Base-by-base conservation (phyloP, 1,139 yeast genomes). In the Sugiyamaella neomexicana region DNA sequence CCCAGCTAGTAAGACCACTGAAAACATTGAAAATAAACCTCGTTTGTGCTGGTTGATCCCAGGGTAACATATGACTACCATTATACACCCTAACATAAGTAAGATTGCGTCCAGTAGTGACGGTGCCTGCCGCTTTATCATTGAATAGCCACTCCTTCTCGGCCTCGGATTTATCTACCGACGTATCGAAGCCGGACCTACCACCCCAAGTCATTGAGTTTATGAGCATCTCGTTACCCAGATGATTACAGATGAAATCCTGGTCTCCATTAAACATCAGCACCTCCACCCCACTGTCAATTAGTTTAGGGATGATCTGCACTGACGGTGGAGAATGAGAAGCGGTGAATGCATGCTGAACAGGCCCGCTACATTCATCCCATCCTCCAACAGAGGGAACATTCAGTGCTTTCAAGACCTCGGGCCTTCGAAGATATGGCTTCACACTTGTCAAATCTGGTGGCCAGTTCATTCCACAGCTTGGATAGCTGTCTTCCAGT, bases 381-480 rank as follows among this genome's bases (percentile, higher is more conserved):
- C 99, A 93, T 4, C 68, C 63, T 47, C 72, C 72, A 8, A 69
- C 61, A 4, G 65, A 55, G 34, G 61, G 62, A 1, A 69, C 64
- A 55, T 75, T 70, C 63, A 93, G 73, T 3, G 85, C 80, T 29
- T 72, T 65, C 66, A 81, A 79, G 15, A 88, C 93, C 1, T 78
- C 79, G 0, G 75, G 73, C 1, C 72, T 67, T 23, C 80, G 74
- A 57, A 93, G 77, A 65, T 87, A 93, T 8, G 82, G 80, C 0
- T 78, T 73, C 12, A 90, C 83, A 47, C 72, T 62, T 0, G 71
- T 73, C 59, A 91, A 73, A 60, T 83, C 93, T 23, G 80, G 80
- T 0, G 99, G 99, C 99, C 99, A 93, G 67, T 87, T 86, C 82
- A 83, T 79, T 4, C 99, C 99, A 72, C 99, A 93, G 0, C 87